Evolutionary conservation across 495 filamentous ascomycete genomes (phyloP).

Genomic region (Sphaerosporella brunnea): DNA sequence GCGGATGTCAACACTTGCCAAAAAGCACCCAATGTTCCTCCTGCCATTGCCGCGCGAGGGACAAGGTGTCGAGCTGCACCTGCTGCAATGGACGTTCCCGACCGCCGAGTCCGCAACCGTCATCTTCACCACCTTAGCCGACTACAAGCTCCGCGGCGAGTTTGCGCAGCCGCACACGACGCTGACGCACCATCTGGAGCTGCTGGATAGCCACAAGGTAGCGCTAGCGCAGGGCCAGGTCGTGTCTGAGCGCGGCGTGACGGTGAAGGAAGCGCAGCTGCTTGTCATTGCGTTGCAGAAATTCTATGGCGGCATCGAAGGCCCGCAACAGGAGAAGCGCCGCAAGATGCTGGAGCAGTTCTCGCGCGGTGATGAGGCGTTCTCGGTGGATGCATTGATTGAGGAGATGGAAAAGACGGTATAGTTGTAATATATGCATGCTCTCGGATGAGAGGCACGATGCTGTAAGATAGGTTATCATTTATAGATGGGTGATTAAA

Average conservation of each 20-base stretch:
- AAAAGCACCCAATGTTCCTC: conserved; percentile 68
- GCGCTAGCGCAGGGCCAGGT: conserved; percentile 75
- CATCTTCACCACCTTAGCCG: conserved; percentile 79
- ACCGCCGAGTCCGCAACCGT: conserved; percentile 55
- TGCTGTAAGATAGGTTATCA: conserved; percentile 2
- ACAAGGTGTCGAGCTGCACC: conserved; percentile 66
- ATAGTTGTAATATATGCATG: neutral
- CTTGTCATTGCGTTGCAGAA: conserved; percentile 85
- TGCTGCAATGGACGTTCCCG: conserved; percentile 55
- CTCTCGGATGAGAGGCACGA: too few species aligned
- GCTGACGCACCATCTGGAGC: conserved; percentile 71
- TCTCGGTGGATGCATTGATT: conserved; percentile 66
- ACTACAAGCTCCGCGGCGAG: conserved; percentile 80
- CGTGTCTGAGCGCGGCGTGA: conserved; percentile 56
- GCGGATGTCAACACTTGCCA: conserved; percentile 47
- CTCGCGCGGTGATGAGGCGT: conserved; percentile 51
- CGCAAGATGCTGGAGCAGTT: conserved; percentile 61
- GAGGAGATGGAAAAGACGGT: conserved; percentile 21
- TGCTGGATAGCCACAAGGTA: conserved; percentile 50
- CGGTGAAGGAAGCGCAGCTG: conserved; percentile 64
- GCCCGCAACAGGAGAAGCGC: conserved; percentile 33
- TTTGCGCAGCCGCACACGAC: conserved; percentile 84
- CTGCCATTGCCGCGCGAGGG: conserved; percentile 62
- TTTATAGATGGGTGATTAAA: neutral
- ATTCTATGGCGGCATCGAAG: conserved; percentile 56